These are phyloP conservation scores for Caryopteris hybrid DNA, from an alignment of 305 asterid species.

Conservation along the genomic window DNA sequence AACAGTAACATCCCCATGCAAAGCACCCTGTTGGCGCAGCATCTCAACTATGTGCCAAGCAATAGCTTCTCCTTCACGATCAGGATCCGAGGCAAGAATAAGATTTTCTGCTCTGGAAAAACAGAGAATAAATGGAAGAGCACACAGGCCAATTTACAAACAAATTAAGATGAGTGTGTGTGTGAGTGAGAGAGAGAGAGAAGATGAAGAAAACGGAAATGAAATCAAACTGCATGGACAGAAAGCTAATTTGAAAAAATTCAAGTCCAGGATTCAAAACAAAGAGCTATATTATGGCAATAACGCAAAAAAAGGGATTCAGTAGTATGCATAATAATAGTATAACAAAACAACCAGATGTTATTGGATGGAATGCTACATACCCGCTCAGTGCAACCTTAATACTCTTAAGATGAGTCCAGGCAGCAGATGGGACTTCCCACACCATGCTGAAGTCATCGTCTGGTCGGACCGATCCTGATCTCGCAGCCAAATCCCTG, in stretches of 20 bases:
- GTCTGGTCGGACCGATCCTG: constrained; percentile 94
- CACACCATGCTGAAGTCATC: constrained; percentile 96
- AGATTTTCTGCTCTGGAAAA: constrained; percentile 80
- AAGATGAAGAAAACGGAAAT: neutral
- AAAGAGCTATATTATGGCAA: neutral
- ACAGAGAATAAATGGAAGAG: constrained; percentile 29
- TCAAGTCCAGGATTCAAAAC: neutral
- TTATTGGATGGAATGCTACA: constrained; percentile 25
- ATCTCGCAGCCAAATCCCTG: constrained; percentile 94
- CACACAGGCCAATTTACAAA: constrained; percentile 15
- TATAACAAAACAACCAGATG: constrained; percentile 6
- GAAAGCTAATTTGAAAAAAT: neutral
- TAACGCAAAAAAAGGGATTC: neutral
- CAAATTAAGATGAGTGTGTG: neutral
- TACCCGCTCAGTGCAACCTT: constrained; percentile 88
- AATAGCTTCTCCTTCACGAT: constrained; percentile 94
- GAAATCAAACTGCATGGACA: neutral
- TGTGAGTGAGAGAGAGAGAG: too few relatives aligned
- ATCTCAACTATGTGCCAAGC: constrained; percentile 96
- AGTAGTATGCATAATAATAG: neutral
- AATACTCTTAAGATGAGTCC: constrained; percentile 95
- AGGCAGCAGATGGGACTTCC: constrained; percentile 93
- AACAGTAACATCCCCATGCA: constrained; percentile 59
- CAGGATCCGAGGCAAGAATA: constrained; percentile 96
- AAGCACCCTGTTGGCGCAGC: constrained; percentile 86